These are phyloP conservation scores for Vitis hybrid DNA, from an alignment of 177 flowering plant genomes.

Conservation along the genomic window DNA sequence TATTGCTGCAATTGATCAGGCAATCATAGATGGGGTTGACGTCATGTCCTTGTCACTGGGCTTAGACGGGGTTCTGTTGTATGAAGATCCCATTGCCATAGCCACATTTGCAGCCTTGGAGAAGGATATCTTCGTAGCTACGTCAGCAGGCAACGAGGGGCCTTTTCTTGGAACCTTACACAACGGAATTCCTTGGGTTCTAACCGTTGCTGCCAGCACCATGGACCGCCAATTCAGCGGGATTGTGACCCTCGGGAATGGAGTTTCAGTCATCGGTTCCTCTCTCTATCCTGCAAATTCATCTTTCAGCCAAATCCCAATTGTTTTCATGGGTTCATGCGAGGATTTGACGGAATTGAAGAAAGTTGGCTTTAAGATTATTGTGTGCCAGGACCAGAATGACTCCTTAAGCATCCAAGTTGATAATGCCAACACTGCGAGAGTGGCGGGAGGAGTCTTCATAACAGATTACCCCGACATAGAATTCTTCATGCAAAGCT, in stretches of 20 bases:
- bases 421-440: constrained; percentile 10
- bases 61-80: constrained; percentile 28
- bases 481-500: constrained; percentile 18
- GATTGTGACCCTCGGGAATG: constrained; percentile 35
- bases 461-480: constrained; percentile 29
- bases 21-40: constrained; percentile 73
- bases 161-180: constrained; percentile 42
- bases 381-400: constrained; percentile 37
- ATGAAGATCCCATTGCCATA: constrained; percentile 65
- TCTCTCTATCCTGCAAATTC: constrained; percentile 39
- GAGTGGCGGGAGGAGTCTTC: constrained; percentile 47
- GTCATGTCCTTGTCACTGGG: constrained; percentile 71
- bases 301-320: constrained; percentile 6
- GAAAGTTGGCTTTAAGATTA: constrained; percentile 30
- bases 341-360: constrained; percentile 16
- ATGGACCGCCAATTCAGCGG: constrained; percentile 58
- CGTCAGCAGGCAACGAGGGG: constrained; percentile 81
- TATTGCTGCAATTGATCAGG: constrained; percentile 71
- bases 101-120: constrained; percentile 71
- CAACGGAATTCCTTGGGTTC: constrained; percentile 72
- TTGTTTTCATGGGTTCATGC: constrained; percentile 37
- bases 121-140: constrained; percentile 60
- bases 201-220: constrained; percentile 72
- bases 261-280: constrained; percentile 31
- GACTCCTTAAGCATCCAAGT: constrained; percentile 29